These are phyloP conservation scores for Dendrocalamus latiflorus DNA, from an alignment of 202 grass and related monocot species.

Conservation along the genomic window DNA sequence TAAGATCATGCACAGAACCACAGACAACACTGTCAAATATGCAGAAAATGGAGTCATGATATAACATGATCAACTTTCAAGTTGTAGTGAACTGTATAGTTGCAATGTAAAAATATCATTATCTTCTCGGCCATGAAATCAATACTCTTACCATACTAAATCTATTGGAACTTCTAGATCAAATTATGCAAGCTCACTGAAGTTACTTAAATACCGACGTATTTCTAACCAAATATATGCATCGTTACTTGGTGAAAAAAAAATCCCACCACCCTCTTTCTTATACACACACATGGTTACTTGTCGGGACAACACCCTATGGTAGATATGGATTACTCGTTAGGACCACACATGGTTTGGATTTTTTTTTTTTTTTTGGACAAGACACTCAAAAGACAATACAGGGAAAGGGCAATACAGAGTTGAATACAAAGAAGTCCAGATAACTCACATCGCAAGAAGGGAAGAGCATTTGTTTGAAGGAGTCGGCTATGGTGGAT, in stretches of 20 bases:
- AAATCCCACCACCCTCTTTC: neutral
- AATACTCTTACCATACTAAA: neutral
- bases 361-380: neutral
- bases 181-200: neutral
- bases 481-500: conserved; percentile 35
- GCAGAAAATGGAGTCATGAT: neutral
- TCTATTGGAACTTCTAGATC: neutral
- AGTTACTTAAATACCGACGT: neutral
- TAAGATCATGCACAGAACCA: neutral
- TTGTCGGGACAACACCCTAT: neutral
- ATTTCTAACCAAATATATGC: neutral
- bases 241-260: neutral
- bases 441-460: conserved; percentile 44
- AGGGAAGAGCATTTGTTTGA: conserved; percentile 59
- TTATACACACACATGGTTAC: neutral
- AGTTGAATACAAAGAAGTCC: neutral
- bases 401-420: neutral
- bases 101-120: neutral
- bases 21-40: neutral
- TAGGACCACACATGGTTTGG: neutral
- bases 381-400: neutral
- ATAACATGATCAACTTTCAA: neutral
- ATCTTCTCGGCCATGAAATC: neutral
- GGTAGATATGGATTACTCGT: neutral
- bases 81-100: neutral